Conservation (phyloP, 768 basidiomycete species). For the Tylopilus intermedius region DNA sequence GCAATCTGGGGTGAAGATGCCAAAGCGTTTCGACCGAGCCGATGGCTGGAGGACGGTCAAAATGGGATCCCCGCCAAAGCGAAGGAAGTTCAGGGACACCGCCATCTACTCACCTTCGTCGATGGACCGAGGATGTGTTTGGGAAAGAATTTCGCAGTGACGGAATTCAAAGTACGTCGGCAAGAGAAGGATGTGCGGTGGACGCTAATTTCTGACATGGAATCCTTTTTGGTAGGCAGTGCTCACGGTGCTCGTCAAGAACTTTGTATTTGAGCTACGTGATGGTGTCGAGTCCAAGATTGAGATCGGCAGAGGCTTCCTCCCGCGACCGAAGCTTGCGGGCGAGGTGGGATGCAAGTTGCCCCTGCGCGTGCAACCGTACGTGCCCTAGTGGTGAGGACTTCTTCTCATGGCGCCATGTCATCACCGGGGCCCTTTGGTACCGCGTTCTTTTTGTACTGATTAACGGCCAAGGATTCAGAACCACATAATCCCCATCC, state of each 20-base stretch:
- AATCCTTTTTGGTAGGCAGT: conserved; percentile 30
- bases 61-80: conserved; percentile 25
- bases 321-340: neutral
- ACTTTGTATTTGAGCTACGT: conserved; percentile 32
- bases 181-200: too few relatives aligned
- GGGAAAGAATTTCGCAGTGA: conserved; percentile 44
- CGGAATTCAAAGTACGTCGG: conserved; percentile 29
- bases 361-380: neutral
- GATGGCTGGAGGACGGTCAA: conserved; percentile 46
- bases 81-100: conserved; percentile 42
- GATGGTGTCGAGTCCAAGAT: neutral
- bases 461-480: too few relatives aligned
- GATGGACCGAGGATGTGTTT: conserved; percentile 48
- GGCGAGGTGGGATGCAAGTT: neutral
- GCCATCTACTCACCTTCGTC: conserved; percentile 46
- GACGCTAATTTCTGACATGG: neutral
- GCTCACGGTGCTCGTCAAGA: conserved; percentile 36
- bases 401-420: too few relatives aligned
- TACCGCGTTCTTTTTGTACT: too few relatives aligned
- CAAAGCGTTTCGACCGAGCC: conserved; percentile 53
- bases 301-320: neutral
- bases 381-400: too few relatives aligned
- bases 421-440: too few relatives aligned
- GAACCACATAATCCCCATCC: too few relatives aligned
- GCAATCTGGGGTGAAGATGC: conserved; percentile 59